Evolutionary conservation across 2,329 filamentous ascomycete species (phyloP).

Genomic region (Nigrograna mackinnonii): DNA sequence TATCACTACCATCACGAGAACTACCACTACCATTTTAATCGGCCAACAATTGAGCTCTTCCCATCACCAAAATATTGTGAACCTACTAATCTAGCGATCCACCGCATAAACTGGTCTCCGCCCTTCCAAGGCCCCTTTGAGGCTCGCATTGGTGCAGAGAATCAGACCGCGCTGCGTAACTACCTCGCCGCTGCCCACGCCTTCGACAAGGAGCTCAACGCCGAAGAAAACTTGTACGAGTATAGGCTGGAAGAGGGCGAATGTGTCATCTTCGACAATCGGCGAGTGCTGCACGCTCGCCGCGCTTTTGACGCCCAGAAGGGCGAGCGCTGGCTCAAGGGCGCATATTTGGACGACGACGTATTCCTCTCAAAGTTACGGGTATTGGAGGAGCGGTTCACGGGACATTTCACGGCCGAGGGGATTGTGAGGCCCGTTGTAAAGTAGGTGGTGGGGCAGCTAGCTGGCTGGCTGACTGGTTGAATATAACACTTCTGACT

Average conservation of each 20-base stretch:
- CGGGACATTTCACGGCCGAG: constrained; percentile 36
- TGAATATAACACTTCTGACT: too few species aligned
- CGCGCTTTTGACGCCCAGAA: constrained; percentile 69
- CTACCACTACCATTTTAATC: constrained; percentile 63
- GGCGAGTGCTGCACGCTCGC: constrained; percentile 81
- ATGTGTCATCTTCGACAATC: constrained; percentile 92
- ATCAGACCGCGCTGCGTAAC: constrained; percentile 26
- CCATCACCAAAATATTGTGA: constrained; percentile 28
- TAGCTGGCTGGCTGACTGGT: too few species aligned
- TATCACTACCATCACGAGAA: constrained; percentile 70
- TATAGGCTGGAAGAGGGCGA: constrained; percentile 78
- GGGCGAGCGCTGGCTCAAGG: constrained; percentile 80
- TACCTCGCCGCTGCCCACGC: constrained; percentile 48
- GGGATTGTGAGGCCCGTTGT: constrained; percentile 25
- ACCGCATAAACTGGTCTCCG: constrained; percentile 70
- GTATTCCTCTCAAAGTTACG: constrained; percentile 56
- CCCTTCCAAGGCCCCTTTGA: constrained; percentile 71
- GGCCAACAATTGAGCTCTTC: constrained; percentile 58
- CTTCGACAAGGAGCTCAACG: constrained; percentile 65
- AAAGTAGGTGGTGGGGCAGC: background rate
- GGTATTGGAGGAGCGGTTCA: constrained; percentile 43
- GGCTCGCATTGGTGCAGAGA: constrained; percentile 33
- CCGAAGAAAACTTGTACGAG: constrained; percentile 64
- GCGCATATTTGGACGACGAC: constrained; percentile 77
- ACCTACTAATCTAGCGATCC: constrained; percentile 36